A percentile compares a stretch with the other conserved stretches of the same genome.
Evolutionary conservation across 2,329 filamentous ascomycete species (phyloP).

Genomic region (Fusarium incarnatum): DNA sequence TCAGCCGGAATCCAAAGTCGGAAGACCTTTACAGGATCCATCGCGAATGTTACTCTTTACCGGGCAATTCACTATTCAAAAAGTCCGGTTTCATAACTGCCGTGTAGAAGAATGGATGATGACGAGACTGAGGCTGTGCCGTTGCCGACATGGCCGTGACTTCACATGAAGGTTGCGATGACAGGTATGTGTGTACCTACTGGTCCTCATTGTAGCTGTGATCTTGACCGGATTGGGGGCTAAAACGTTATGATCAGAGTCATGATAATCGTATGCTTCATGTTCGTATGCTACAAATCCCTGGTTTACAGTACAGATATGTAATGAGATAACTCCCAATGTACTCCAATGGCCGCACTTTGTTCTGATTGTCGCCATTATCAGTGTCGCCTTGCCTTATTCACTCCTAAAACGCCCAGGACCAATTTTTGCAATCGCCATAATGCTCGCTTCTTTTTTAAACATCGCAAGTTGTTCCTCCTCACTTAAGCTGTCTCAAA

Average conservation of each 20-base stretch:
- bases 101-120: background rate
- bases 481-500: slow-evolving; percentile 20
- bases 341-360: background rate
- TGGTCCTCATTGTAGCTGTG: background rate
- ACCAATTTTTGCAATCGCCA: slow-evolving; percentile 11
- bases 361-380: slow-evolving; percentile 18
- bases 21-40: background rate
- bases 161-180: background rate
- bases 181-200: slow-evolving; percentile 2
- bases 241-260: background rate
- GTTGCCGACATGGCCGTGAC: background rate
- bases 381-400: background rate
- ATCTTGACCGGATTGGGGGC: background rate
- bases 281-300: slow-evolving; percentile 11
- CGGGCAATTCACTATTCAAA: background rate
- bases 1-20: slow-evolving; percentile 14
- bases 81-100: background rate
- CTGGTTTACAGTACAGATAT: slow-evolving; percentile 14
- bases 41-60: background rate
- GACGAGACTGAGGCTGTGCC: slow-evolving; percentile 9
- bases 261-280: slow-evolving; percentile 9
- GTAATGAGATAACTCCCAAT: background rate
- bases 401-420: slow-evolving; percentile 17
- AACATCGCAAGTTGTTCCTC: background rate
- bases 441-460: slow-evolving; percentile 21